Conservation (phyloP, 495 filamentous ascomycete genomes). For the Xylaria palmicola region DNA sequence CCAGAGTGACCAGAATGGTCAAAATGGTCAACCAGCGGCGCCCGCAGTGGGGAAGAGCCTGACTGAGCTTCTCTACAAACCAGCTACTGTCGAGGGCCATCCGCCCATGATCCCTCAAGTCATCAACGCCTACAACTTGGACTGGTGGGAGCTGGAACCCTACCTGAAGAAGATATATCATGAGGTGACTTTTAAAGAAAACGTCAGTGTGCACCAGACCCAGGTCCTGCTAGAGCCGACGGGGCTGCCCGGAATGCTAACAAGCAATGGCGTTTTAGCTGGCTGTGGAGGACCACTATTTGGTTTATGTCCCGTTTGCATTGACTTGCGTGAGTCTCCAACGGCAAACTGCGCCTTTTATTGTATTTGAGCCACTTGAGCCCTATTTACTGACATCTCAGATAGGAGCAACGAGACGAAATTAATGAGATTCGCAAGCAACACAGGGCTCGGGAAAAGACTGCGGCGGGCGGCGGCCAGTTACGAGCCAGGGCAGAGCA, state of each 20-base stretch:
- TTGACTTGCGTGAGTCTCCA: background rate
- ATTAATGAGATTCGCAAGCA: slow-evolving; percentile 1
- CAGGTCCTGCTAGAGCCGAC: background rate
- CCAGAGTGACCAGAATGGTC: background rate
- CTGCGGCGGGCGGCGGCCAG: background rate
- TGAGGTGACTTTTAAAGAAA: background rate
- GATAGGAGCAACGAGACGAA: background rate
- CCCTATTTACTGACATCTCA: background rate
- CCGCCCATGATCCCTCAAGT: background rate
- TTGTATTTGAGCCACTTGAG: background rate
- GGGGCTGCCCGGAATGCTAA: background rate
- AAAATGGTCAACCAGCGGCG: background rate
- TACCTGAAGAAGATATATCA: background rate
- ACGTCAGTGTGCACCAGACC: background rate
- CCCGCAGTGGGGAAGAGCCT: background rate
- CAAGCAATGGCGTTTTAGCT: background rate
- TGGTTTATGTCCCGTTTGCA: background rate
- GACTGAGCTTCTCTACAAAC: slow-evolving; percentile 1
- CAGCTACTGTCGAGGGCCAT: background rate
- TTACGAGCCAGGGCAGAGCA: background rate
- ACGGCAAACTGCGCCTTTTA: background rate
- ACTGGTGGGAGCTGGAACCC: background rate
- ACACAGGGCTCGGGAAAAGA: background rate
- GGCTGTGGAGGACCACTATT: background rate
- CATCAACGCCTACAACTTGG: background rate